Percentiles rank a stretch among this genome's conserved stretches.
phyloP scores from a whole-genome alignment of 2,329 filamentous ascomycete genomes.

The Mycogone perniciosa region DNA sequence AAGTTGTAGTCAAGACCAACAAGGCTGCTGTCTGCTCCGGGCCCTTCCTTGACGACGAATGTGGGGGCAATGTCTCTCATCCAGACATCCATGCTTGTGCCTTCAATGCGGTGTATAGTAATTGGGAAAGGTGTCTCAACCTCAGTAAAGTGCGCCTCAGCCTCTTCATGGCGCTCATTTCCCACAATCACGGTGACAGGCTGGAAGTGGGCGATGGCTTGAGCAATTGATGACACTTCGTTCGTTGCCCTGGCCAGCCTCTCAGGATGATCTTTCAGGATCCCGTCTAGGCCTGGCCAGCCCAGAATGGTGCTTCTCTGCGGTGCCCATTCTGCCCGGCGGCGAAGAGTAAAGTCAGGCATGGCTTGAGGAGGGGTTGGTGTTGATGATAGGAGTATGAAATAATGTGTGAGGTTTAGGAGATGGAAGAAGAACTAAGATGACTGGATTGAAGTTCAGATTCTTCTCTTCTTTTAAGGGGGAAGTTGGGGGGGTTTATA shows the following conservation, averaged over 20 bases:
- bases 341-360: constrained; percentile 4
- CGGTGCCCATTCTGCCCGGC: constrained; percentile 13
- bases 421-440: background rate
- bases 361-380: background rate
- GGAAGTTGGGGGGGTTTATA: background rate
- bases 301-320: constrained; percentile 12
- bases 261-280: constrained; percentile 4
- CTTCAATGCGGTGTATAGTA: constrained; percentile 8
- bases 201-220: constrained; percentile 21
- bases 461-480: background rate
- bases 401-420: background rate
- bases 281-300: constrained; percentile 8
- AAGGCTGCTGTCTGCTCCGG: background rate
- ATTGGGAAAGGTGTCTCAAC: constrained; percentile 8
- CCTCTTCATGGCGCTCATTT: constrained; percentile 11
- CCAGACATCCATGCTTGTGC: constrained; percentile 20
- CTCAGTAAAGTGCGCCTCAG: constrained; percentile 7
- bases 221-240: constrained; percentile 21
- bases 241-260: constrained; percentile 10
- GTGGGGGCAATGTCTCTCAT: constrained; percentile 23
- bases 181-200: constrained; percentile 20
- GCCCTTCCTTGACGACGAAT: constrained; percentile 13
- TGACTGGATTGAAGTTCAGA: background rate
- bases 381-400: background rate
- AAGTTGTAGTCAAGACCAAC: constrained; percentile 22